Conservation (phyloP, 2,329 filamentous ascomycete genomes). For the Xylariaceae sp. region DNA sequence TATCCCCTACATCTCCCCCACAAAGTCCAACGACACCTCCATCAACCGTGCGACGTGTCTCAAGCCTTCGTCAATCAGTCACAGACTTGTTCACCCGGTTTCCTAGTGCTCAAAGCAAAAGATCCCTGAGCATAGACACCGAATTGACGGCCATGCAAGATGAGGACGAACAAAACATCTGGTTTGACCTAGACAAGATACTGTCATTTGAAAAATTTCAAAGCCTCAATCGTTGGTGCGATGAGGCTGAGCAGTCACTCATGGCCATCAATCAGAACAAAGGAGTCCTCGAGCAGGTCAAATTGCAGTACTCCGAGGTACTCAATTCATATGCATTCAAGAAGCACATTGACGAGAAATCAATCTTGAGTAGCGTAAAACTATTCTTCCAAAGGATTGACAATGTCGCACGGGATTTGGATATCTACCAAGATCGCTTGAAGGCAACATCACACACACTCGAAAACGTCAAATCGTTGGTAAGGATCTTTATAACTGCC, state of each 20-base stretch:
- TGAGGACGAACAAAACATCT: slow-evolving; percentile 1
- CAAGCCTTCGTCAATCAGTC: background rate
- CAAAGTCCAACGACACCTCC: too few species aligned
- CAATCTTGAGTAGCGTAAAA: background rate
- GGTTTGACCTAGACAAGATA: slow-evolving; percentile 10
- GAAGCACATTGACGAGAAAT: background rate
- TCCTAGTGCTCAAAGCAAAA: background rate
- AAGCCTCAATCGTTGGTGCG: slow-evolving; percentile 8
- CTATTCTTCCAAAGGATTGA: slow-evolving; percentile 14
- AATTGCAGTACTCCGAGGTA: slow-evolving; percentile 14
- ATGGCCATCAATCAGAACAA: slow-evolving; percentile 20
- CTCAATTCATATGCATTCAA: background rate
- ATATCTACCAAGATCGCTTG: slow-evolving; percentile 13
- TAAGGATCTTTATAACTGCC: slow-evolving; percentile 4
- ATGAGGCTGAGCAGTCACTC: slow-evolving; percentile 15
- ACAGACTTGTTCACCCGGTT: background rate
- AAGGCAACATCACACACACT: slow-evolving; percentile 12
- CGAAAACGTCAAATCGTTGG: slow-evolving; percentile 15
- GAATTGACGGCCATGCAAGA: background rate
- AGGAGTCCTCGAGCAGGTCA: slow-evolving; percentile 13
- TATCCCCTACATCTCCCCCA: background rate
- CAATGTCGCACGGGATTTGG: slow-evolving; percentile 14
- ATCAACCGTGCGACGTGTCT: too few species aligned
- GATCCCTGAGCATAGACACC: background rate
- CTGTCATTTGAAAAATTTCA: slow-evolving; percentile 19